Percentiles rank a stretch among this genome's conserved stretches.
These are phyloP conservation scores for Neofusicoccum ribis DNA, from an alignment of 2,329 filamentous ascomycete species.

Conservation along the genomic window DNA sequence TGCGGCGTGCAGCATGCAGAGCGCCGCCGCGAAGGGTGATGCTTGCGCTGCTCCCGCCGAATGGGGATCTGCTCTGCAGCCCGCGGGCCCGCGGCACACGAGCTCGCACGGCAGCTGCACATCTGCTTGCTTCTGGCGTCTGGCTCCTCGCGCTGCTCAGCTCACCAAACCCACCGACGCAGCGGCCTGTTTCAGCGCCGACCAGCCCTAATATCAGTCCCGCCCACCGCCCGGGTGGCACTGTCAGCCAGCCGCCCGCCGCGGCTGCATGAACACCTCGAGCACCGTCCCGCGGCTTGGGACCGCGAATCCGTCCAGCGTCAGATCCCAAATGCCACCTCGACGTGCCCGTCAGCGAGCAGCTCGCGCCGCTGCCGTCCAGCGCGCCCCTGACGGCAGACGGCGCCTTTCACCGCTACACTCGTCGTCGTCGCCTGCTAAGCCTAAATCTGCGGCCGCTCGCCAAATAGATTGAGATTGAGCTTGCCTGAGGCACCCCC, in stretches of 20 bases:
- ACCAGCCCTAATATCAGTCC: conserved; percentile 3
- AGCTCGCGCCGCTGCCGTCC: not conserved
- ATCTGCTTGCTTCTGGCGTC: not conserved
- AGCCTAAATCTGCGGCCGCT: not conserved
- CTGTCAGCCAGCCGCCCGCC: not conserved
- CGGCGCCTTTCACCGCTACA: conserved; percentile 2
- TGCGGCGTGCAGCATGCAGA: conserved; percentile 10
- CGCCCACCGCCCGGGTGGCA: conserved; percentile 9
- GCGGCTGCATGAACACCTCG: conserved; percentile 3
- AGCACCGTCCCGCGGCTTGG: not conserved
- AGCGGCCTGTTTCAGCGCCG: conserved; percentile 10
- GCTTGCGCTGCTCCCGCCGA: not conserved
- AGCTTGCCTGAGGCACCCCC: conserved; percentile 17
- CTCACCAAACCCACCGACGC: not conserved
- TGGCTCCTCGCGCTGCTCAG: not conserved
- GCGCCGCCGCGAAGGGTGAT: not conserved
- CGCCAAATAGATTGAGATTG: conserved; percentile 15
- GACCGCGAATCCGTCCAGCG: not conserved
- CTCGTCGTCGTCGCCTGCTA: not conserved
- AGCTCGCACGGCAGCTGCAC: not conserved
- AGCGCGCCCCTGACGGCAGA: not conserved
- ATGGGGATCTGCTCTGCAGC: conserved; percentile 2
- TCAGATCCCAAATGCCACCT: not conserved
- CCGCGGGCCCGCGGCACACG: not conserved
- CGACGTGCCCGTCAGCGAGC: not conserved